Evolutionary conservation across 306 rosid genomes (phyloP).

Genomic region (Leucaena leucocephala): DNA sequence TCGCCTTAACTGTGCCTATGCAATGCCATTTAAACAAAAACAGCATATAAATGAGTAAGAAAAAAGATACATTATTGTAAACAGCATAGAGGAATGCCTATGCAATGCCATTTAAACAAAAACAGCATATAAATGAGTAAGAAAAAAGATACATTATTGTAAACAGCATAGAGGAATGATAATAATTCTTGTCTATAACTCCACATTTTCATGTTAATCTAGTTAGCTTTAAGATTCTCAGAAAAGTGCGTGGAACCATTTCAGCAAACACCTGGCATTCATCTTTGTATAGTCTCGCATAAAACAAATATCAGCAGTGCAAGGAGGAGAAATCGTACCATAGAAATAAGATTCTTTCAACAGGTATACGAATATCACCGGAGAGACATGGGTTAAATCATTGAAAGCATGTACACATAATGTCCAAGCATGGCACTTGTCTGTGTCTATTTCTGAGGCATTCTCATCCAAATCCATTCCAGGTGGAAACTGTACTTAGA

Average conservation of each 20-base stretch:
- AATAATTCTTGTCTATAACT: background rate
- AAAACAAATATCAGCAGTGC: conserved; percentile 14
- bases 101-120: conserved; percentile 43
- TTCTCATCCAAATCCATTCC: conserved; percentile 73
- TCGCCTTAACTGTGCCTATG: conserved; percentile 84
- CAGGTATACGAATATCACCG: conserved; percentile 74
- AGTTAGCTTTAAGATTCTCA: background rate
- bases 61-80: conserved; percentile 21
- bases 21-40: conserved; percentile 44
- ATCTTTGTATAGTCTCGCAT: background rate
- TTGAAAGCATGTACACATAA: conserved; percentile 70
- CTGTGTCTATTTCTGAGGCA: conserved; percentile 28
- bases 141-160: conserved; percentile 21
- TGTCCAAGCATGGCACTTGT: conserved; percentile 44
- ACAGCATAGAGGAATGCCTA: conserved; percentile 60
- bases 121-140: conserved; percentile 34
- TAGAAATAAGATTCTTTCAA: conserved; percentile 75
- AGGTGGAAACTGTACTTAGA: conserved; percentile 22
- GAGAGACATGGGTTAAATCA: conserved; percentile 71
- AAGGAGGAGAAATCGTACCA: conserved; percentile 56
- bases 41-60: conserved; percentile 28
- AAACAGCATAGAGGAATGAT: background rate
- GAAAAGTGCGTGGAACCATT: conserved; percentile 31
- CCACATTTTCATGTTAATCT: background rate
- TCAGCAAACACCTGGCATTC: conserved; percentile 30